Conservation (phyloP, 768 basidiomycete genomes). For the Tylopilus intermedius region DNA sequence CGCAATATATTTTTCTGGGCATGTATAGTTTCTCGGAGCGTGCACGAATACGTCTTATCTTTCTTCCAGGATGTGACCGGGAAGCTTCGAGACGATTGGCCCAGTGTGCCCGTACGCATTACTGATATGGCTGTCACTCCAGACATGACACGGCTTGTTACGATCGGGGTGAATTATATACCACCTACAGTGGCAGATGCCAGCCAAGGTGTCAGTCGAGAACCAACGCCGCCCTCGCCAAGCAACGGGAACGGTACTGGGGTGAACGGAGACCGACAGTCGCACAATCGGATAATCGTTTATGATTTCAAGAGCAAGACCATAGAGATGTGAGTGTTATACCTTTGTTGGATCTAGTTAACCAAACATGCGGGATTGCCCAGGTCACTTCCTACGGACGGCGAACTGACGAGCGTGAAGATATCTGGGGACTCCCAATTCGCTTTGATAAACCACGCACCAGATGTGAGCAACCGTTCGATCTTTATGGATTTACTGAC, state of each 20-base stretch:
- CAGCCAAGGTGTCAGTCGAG: conserved; percentile 32
- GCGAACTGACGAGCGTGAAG: conserved; percentile 85
- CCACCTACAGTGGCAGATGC: conserved; percentile 14
- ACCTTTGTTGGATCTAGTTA: conserved; percentile 7
- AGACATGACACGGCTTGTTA: conserved; percentile 76
- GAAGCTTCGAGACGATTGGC: conserved; percentile 65
- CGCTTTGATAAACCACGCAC: conserved; percentile 82
- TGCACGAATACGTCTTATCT: conserved; percentile 8
- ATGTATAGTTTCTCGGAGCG: conserved; percentile 21
- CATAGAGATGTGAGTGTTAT: conserved; percentile 55
- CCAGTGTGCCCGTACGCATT: conserved; percentile 68
- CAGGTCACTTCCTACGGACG: conserved; percentile 64
- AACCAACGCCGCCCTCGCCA: conserved; percentile 30
- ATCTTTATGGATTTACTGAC: conserved; percentile 6
- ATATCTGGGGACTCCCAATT: conserved; percentile 82
- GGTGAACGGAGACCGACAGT: conserved; percentile 33
- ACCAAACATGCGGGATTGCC: conserved; percentile 5
- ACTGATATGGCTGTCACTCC: conserved; percentile 85
- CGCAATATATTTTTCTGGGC: conserved; percentile 83
- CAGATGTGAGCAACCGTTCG: conserved; percentile 56
- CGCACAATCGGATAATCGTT: conserved; percentile 65
- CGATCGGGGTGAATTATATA: conserved; percentile 64
- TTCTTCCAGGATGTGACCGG: conserved; percentile 65
- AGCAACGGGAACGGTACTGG: conserved; percentile 31
- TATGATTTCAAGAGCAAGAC: conserved; percentile 70